Evolutionary conservation across 768 basidiomycete species (phyloP).

Genomic region (Leccinum subgranulosum): DNA sequence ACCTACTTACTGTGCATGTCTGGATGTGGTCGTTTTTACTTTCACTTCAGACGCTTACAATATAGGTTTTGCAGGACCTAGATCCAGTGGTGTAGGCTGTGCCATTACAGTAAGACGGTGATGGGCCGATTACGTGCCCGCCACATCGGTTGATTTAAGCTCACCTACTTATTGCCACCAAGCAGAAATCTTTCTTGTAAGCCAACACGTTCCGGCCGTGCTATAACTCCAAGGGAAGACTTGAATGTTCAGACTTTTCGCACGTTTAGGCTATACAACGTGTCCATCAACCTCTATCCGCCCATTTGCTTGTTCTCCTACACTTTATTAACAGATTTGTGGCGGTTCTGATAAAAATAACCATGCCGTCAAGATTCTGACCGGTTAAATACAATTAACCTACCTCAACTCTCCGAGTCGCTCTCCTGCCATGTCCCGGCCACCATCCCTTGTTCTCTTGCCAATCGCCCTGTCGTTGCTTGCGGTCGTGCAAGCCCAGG

Average conservation of each 20-base stretch:
- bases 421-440: not conserved
- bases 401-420: too few species aligned
- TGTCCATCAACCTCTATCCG: not conserved
- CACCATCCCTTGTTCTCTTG: not conserved
- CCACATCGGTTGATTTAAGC: too few species aligned
- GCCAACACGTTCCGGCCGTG: not conserved
- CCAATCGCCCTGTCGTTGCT: not conserved
- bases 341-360: not conserved
- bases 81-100: too few species aligned
- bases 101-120: too few species aligned
- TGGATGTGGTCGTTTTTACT: too few species aligned
- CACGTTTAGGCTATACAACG: not conserved
- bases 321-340: not conserved
- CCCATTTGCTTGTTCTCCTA: not conserved
- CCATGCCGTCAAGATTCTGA: not conserved
- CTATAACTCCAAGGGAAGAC: conserved; percentile 5
- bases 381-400: not conserved
- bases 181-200: not conserved
- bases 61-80: too few species aligned
- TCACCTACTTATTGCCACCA: not conserved
- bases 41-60: too few species aligned
- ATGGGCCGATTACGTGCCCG: too few species aligned
- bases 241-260: not conserved
- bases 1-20: too few species aligned
- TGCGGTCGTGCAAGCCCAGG: not conserved